Evolutionary conservation across 257 asterid genomes (phyloP), one percentile per base, ranked within the genome.

Genomic region (Parsonsia alboflavescens): DNA sequence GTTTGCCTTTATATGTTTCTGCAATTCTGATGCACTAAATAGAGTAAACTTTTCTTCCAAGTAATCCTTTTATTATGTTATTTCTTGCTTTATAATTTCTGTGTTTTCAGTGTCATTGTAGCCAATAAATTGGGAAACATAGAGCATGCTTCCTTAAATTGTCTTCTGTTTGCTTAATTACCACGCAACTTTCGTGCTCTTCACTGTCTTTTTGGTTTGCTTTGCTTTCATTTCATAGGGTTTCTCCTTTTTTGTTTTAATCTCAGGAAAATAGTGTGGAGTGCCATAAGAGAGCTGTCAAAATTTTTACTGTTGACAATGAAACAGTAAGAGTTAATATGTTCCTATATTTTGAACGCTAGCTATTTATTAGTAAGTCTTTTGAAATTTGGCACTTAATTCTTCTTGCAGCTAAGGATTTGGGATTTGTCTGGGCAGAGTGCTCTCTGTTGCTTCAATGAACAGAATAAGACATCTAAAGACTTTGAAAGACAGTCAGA

Each of bases 381-480:
- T 76, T 63, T 82, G 77, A 73, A 68, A 42, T 70, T 80, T 84
- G 78, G 82, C 75, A 54, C 57, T 74, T 57, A 73, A 67, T 69
- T 59, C 68, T 67, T 36, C 45, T 22, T 78, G 86, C 96, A 94
- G 98, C 81, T 88, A 66, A 86, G 91, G 77, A 86, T 94, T 78
- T 94, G 98, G 99, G 99, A 94, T 85, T 92, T 94, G 77, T 88
- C 98, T 39, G 98, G 97, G 74, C 93, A 85, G 86, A 90, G 96
- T 36, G 80, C 83, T 22, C 76, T 87, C 83, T 90, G 85, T 84
- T 84, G 89, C 79, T 75, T 86, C 84, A 87, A 83, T 30, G 96
- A 90, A 83, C 85, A 82, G 82, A 84, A 84, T 84, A 86, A 84
- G 87, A 81, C 64, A 85, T 75, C 80, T 48, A 89, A 90, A 78